Base-by-base conservation (phyloP, 257 asterid species). In the Petrea volubilis region DNA sequence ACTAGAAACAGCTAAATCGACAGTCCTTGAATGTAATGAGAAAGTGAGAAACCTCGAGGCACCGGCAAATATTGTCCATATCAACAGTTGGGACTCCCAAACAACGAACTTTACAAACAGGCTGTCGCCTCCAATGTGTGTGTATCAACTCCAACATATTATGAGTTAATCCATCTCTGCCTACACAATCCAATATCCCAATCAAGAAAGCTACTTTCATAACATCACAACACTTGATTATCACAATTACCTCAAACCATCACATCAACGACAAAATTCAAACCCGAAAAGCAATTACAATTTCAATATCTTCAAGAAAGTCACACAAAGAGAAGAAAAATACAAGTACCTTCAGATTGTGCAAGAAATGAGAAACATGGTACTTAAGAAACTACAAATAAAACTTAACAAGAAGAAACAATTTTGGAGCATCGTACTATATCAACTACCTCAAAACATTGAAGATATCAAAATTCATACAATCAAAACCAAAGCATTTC, bases 121-220 rank as follows among this genome's bases (percentile, higher is more conserved):
- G 97, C 11, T 81, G 81, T 74, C 95, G 79, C 81, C 97, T 90
- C 99, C 99, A 95, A 71, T 95, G 99, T 34, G 96, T 78, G 55
- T 95, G 99, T 81, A 95, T 83, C 87, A 95, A 82, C 87, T 92
- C 99, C 95, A 95, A 83, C 99, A 95, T 95, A 69, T 95, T 95
- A 81, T 95, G 99, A 44, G 96, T 92, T 82, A 95, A 76, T 78
- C 99, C 99, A 74, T 95, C 99, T 80, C 99, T 83, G 68, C 99
- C 99, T 95, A 82, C 80, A 80, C 8, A 79, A 77, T 73, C 65
- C 62, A 73, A 72, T 9, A 11, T 64, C 44, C 43, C 66, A 73
- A 78, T 70, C 51, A 80, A 73, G 38, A 27, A 72, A 3, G 75
- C 64, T 43, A 58, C 52, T 47, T 74, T 53, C 25, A 40, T 25